phyloP scores from a whole-genome alignment of 148 eudicot species.

The Camellia japonica region DNA sequence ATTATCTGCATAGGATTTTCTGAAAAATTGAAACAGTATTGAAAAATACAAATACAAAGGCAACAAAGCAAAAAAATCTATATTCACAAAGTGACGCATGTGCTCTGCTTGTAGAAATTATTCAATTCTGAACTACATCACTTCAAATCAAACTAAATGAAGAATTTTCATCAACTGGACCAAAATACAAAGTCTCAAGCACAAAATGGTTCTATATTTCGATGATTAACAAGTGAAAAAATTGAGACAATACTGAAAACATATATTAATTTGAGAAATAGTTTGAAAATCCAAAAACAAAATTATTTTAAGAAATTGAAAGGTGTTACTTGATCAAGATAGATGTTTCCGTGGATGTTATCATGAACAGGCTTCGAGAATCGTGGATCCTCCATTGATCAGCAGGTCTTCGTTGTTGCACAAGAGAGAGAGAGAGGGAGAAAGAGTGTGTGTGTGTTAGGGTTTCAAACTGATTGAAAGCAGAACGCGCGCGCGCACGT shows the following conservation, averaged over 20 bases:
- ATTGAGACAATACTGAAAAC: background rate
- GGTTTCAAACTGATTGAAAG: no score
- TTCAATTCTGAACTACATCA: background rate
- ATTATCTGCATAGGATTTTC: no score
- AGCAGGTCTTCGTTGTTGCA: slow-evolving; percentile 19
- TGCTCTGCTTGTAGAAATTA: background rate
- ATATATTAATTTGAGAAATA: background rate
- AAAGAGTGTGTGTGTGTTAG: no score
- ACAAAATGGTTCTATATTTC: background rate
- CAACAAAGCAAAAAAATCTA: no score
- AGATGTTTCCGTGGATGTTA: slow-evolving; percentile 81
- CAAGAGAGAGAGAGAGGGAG: no score
- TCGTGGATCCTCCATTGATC: slow-evolving; percentile 34
- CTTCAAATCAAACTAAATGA: background rate
- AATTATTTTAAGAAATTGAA: background rate
- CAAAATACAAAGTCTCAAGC: background rate
- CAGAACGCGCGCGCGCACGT: no score
- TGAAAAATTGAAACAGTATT: no score
- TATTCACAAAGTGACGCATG: no score
- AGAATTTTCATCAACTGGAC: background rate
- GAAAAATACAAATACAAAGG: no score
- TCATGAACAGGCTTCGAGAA: slow-evolving; percentile 63
- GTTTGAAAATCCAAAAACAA: background rate
- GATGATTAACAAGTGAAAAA: background rate
- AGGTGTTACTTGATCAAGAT: slow-evolving; percentile 60